A percentile compares a stretch with the other conserved stretches of the same genome.
Conservation (phyloP, 352 stramenopile species). For the Phytophthora kernoviae region DNA sequence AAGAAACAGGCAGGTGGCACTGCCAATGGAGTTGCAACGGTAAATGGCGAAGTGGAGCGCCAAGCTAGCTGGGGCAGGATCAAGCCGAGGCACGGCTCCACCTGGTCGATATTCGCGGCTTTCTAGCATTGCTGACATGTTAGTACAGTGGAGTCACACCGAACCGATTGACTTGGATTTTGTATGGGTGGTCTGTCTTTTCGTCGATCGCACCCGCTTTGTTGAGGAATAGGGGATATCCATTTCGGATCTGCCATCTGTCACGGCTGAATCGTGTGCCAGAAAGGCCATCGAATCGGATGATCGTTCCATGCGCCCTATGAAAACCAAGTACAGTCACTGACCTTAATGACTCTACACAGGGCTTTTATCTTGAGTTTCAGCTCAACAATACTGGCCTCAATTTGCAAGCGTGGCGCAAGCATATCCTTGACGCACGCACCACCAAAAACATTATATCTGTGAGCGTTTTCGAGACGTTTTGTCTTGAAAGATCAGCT, state of each 20-base stretch:
- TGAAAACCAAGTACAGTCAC: neutral
- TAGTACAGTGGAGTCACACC: constrained; percentile 28
- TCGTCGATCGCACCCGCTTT: neutral
- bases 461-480: neutral
- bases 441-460: neutral
- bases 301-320: too few species aligned
- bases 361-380: neutral
- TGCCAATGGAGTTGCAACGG: constrained; percentile 26
- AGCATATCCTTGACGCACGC: neutral
- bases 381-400: neutral
- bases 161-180: constrained; percentile 18
- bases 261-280: neutral
- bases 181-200: constrained; percentile 20
- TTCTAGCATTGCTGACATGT: constrained; percentile 15
- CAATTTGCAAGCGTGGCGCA: neutral
- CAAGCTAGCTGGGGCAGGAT: neutral
- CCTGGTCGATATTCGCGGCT: constrained; percentile 18
- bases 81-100: constrained; percentile 6
- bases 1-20: constrained; percentile 32
- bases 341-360: neutral
- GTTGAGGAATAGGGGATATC: neutral
- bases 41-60: constrained; percentile 28
- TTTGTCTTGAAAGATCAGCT: too few species aligned
- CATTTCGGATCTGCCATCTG: constrained; percentile 12
- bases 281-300: too few species aligned